Evolutionary conservation across 2,329 filamentous ascomycete genomes (phyloP).

Genomic region (Diaporthe aspalathi): DNA sequence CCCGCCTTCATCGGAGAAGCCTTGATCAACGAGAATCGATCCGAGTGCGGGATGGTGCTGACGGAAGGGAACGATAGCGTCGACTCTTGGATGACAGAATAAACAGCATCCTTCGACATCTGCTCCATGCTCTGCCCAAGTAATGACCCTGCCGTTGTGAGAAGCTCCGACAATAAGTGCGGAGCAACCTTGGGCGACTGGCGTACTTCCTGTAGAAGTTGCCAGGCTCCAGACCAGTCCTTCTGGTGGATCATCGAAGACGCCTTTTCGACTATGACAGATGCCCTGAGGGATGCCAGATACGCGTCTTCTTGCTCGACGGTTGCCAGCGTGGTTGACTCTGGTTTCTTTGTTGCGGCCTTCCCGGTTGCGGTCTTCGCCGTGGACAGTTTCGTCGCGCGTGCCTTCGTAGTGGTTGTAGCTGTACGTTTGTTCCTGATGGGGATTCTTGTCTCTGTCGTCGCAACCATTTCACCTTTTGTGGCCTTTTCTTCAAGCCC

Average conservation of each 20-base stretch:
- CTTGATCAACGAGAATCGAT: conserved; percentile 51
- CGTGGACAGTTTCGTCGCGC: conserved; percentile 44
- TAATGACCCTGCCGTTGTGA: conserved; percentile 75
- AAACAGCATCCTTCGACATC: conserved; percentile 84
- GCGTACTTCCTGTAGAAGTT: conserved; percentile 37
- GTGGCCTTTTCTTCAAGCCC: neutral
- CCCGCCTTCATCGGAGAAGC: conserved; percentile 50
- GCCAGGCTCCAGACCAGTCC: conserved; percentile 60
- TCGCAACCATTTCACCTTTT: conserved; percentile 36
- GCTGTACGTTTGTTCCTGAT: conserved; percentile 47
- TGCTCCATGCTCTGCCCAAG: conserved; percentile 76
- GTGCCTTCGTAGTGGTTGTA: conserved; percentile 42
- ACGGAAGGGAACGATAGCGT: conserved; percentile 88
- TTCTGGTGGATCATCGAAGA: conserved; percentile 59
- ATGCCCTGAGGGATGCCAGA: conserved; percentile 52
- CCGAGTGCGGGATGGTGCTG: conserved; percentile 50
- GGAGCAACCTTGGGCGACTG: conserved; percentile 41
- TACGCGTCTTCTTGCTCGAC: conserved; percentile 46
- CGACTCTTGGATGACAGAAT: conserved; percentile 91
- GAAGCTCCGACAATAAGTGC: conserved; percentile 56
- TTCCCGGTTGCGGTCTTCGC: conserved; percentile 40
- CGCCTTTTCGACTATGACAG: conserved; percentile 56
- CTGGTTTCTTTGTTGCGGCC: conserved; percentile 31
- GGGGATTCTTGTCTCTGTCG: conserved; percentile 50
- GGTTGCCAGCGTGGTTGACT: conserved; percentile 43